Base-by-base conservation (phyloP, 768 basidiomycete genomes). In the Suillus bovinus region DNA sequence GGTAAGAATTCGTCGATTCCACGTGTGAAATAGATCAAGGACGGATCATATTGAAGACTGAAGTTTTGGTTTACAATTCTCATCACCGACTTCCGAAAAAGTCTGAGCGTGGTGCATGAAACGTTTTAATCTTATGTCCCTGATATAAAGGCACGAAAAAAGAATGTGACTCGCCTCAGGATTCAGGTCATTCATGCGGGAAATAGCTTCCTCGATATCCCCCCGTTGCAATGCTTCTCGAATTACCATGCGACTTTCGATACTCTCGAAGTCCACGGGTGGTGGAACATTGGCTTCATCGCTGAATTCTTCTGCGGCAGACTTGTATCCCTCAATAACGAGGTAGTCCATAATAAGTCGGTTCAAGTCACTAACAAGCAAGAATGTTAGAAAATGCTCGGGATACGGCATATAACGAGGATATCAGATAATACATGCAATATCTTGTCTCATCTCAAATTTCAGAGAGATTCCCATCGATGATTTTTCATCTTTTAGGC, bases 381-480 rank as follows among this genome's bases (percentile, higher is more conserved):
- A 64, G 63, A 70, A 65, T 74, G 66, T 69, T 61, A 72, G 63
- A 29, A 56, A 49, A 50, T 64, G 14, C 61, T 59, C 44, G 50
- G 61, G 41, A 70, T 68, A 67, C 55, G 66, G 62, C 60, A 76
- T 20, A 27, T 20, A 70, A 74, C 70, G 74, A 70, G 27, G 53
- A 61, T 41, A 68, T 93, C 91, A 93, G 94, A 89, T 91, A 91
- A 90, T 90, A 88, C 86, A 92, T 92, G 87, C 87, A 88, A 85
- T 80, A 73, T 82, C 82, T 84, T 78, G 70, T 68, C 82, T 90
- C 88, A 81, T 89, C 90, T 87, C 80, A 66, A 59, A 73, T 76
- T 76, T 93, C 94, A 89, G 96, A 95, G 96, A 99, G 96, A 99
- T 99, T 99, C 96, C 96, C 96, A 98, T 82, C 89, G 75, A 72